Evolutionary conservation across 768 basidiomycete species (phyloP), one percentile per base, ranked within the genome.

Genomic region (Suillus subalutaceus): DNA sequence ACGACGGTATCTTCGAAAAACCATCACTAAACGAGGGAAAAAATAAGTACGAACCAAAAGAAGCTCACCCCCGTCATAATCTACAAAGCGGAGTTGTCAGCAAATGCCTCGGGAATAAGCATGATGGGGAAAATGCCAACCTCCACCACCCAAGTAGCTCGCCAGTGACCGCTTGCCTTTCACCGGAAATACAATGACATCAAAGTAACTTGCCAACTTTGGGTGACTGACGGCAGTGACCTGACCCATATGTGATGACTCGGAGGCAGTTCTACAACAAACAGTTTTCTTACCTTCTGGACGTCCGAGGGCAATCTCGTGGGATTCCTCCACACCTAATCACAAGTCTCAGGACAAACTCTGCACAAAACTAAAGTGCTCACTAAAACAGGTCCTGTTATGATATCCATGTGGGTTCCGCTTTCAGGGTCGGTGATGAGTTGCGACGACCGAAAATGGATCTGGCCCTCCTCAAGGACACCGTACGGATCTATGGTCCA

Each of bases 271-370:
- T 0, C 59, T 23, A 4, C 44, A 16, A 65, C 38, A 46, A 10
- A 5, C 1, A 18, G 1, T n/a, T 12, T 23, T 40, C 57, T 41
- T 48, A 89, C 91, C 81, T 87, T 89, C 66, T 88, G 90, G 20
- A 93, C 79, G 72, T 93, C 91, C 3, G 89, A 91, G 0, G 88
- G 84, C 1, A 92, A 74, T 20, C 88, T 85, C n/a, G 89, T 84
- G 0, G 92, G 92, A 73, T 91, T 91, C 67, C 90, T 87, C 55
- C 76, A 77, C 8, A 81, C 69, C 80, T 81, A 32, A 18, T 63
- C 40, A 41, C 23, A 26, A 41, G 20, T 0, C 3, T 62, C 30
- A 66, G 58, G 65, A 18, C 16, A 37, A 4, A 37, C 32, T 48
- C 23, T 40, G 4, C 13, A 43, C 30, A 20, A 63, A 12, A 5